Conservation (phyloP, 75 land plant species). For the Picea sitchensis region DNA sequence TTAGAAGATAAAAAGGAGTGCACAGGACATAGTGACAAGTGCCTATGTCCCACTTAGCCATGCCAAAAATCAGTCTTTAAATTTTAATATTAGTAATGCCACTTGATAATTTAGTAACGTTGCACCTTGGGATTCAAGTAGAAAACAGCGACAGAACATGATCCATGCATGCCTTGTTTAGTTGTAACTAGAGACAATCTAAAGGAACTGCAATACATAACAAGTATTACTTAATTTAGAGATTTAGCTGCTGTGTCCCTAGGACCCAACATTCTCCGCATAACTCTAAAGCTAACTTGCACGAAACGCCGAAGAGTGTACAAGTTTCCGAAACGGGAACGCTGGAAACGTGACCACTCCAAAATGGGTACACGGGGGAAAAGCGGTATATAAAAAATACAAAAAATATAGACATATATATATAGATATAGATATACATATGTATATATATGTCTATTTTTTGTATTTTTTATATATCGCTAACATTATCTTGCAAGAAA, state of each 20-base stretch:
- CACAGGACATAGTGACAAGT: not conserved
- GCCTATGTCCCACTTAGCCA: not conserved
- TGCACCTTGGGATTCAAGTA: not conserved
- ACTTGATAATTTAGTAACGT: not conserved
- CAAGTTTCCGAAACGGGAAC: too few species aligned
- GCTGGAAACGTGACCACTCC: too few species aligned
- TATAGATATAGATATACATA: too few species aligned
- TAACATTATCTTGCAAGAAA: too few species aligned
- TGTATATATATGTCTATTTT: too few species aligned
- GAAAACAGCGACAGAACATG: not conserved
- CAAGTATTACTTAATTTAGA: not conserved
- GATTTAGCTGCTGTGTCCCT: not conserved
- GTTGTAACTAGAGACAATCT: not conserved
- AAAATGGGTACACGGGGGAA: too few species aligned
- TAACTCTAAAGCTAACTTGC: too few species aligned
- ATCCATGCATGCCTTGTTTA: not conserved
- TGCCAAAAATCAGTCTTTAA: not conserved
- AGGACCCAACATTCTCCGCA: too few species aligned
- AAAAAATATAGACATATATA: too few species aligned
- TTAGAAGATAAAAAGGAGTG: not conserved
- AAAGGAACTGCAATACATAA: not conserved
- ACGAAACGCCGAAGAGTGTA: too few species aligned
- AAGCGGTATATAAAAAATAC: too few species aligned
- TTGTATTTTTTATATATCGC: too few species aligned
- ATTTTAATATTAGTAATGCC: not conserved